Percentiles rank a stretch among this genome's conserved stretches.
Evolutionary conservation across 1,139 yeast genomes (phyloP).

Genomic region (Dujonia santamariae): DNA sequence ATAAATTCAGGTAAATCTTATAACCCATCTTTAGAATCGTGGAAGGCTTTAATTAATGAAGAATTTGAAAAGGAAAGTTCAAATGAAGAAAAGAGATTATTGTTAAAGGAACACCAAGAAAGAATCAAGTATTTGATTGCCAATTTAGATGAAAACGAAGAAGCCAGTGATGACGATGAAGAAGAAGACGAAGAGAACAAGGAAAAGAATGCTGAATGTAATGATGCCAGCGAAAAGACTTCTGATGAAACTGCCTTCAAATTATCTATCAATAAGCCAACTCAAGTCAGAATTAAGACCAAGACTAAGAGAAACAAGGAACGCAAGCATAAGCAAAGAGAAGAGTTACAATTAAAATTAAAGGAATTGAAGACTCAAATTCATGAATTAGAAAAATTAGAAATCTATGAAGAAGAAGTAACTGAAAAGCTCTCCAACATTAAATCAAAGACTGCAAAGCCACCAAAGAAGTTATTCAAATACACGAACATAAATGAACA

Average conservation of each 20-base stretch:
- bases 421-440: conserved; percentile 15
- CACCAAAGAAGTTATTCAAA: conserved; percentile 43
- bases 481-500: conserved; percentile 60
- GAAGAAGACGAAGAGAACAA: conserved; percentile 41
- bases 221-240: conserved; percentile 16
- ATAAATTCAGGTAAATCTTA: conserved; percentile 86
- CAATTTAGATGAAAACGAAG: conserved; percentile 50
- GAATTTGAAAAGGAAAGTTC: conserved; percentile 68
- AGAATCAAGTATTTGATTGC: conserved; percentile 64
- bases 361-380: conserved; percentile 56
- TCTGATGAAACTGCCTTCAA: conserved; percentile 13
- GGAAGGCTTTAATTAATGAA: conserved; percentile 68
- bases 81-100: conserved; percentile 61
- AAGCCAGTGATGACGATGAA: conserved; percentile 44
- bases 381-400: conserved; percentile 54
- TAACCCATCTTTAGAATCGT: conserved; percentile 82
- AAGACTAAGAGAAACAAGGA: conserved; percentile 72
- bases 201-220: conserved; percentile 27
- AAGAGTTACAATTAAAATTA: conserved; percentile 54
- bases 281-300: conserved; percentile 69
- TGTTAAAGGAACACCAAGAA: conserved; percentile 57
- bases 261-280: conserved; percentile 73
- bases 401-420: conserved; percentile 16
- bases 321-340: conserved; percentile 59
- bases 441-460: conserved; percentile 23